Base-by-base conservation (phyloP, 73 alveolate species). In the Uronychia binucleata region DNA sequence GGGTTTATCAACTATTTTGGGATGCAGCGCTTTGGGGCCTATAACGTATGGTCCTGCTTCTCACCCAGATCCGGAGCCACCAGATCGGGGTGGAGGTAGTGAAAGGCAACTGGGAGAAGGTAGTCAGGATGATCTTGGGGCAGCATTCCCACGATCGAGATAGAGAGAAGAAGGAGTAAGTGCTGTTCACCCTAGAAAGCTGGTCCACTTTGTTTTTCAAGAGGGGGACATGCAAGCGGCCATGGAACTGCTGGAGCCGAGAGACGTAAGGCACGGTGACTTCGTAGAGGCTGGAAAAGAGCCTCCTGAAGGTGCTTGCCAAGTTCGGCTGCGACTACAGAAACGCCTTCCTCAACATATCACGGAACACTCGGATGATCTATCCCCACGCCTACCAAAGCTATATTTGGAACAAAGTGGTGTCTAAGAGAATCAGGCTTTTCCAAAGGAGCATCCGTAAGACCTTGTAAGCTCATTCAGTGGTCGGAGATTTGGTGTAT, bases 1-100 rank as follows among this genome's bases (percentile, higher is more conserved):
- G 99, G 99, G 14, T 98, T 98, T 86, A 89, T 98, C 1, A 98
- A 98, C 89, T 98, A 98, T 88, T 97, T 98, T 90, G 99, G 99
- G 14, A 86, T 95, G 97, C 94, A 97, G 88, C 87, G 99, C 75
- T 97, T 98, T 88, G 99, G 99, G 28, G 92, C 96, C 19, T 95
- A 91, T 32, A 93, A 90, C 81, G 67, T 46, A 46, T 11, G 19
- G 19, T 46, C 19, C 19, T 46, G 67, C n/a, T 19, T 46, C 5
- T 11, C 5, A 46, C 19, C 67, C 19, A 46, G 67, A 87, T 97
- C 29, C 85, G 94, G 59, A 98, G 98, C 33, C 99, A 96, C 87
- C 33, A 81, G 58, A 95, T 98, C 30, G 99, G 99, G 13, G 93
- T 86, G 79, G 93, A 84, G 76, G 93, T 88, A 26, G 90, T 94